Conservation (phyloP, 106 monocot species). For the Posidonia australis region DNA sequence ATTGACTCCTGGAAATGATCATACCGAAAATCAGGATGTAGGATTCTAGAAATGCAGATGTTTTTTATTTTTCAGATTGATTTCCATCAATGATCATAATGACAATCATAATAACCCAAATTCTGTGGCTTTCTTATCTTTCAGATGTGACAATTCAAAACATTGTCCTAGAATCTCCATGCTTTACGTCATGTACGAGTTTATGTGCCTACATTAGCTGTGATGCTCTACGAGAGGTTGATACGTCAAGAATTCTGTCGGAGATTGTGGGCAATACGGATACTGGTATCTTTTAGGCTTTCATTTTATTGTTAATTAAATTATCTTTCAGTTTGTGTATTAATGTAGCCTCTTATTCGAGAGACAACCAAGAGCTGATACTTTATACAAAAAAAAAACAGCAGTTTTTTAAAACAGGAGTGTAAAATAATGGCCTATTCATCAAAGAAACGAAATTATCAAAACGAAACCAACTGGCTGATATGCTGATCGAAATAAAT, state of each 20-base stretch:
- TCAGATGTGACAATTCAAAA: slow-evolving; percentile 60
- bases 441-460: too few relatives aligned
- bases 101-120: not conserved
- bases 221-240: slow-evolving; percentile 69
- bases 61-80: not conserved
- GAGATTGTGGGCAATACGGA: slow-evolving; percentile 35
- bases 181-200: slow-evolving; percentile 56
- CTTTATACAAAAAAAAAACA: too few relatives aligned
- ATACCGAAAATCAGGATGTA: too few relatives aligned
- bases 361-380: too few relatives aligned
- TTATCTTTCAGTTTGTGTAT: not conserved
- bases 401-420: too few relatives aligned
- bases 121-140: slow-evolving; percentile 7
- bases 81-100: not conserved
- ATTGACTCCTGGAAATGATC: too few relatives aligned
- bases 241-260: slow-evolving; percentile 70
- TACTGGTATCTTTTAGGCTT: slow-evolving; percentile 23
- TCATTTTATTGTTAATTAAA: not conserved
- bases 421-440: too few relatives aligned
- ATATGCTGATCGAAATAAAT: too few relatives aligned
- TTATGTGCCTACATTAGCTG: slow-evolving; percentile 93
- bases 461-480: too few relatives aligned
- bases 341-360: too few relatives aligned
- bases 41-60: not conserved
- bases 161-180: slow-evolving; percentile 51